A percentile compares a stretch with the other conserved stretches of the same genome.
Conservation (phyloP, 768 basidiomycete species). For the Fistulinella prunicolor region DNA sequence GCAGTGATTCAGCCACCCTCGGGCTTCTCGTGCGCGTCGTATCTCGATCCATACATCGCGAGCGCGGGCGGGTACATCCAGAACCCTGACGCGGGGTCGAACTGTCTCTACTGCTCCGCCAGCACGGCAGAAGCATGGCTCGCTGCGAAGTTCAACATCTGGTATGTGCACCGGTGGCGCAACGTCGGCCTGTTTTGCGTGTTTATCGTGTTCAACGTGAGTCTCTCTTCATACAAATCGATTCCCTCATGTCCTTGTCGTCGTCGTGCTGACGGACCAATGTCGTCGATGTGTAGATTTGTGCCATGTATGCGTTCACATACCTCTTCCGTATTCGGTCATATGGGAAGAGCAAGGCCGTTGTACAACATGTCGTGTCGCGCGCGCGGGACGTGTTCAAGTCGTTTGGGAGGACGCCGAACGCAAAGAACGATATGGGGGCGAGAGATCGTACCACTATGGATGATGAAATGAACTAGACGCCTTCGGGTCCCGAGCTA, state of each 20-base stretch:
- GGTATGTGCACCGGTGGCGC: conserved; percentile 49
- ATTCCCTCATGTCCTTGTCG: not conserved
- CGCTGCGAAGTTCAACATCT: conserved; percentile 50
- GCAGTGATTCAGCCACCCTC: conserved; percentile 48
- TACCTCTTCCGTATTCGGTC: conserved; percentile 53
- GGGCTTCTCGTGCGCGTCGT: conserved; percentile 46
- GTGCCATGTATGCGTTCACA: conserved; percentile 47
- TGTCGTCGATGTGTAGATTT: conserved; percentile 33
- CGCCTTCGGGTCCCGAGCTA: no score
- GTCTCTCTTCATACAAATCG: no score
- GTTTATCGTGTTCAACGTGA: conserved; percentile 43
- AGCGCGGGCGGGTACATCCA: conserved; percentile 47
- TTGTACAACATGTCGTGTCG: not conserved
- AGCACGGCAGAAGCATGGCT: conserved; percentile 56
- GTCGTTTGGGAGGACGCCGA: not conserved
- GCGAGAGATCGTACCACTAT: not conserved
- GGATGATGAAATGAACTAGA: no score
- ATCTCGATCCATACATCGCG: conserved; percentile 41
- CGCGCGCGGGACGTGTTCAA: not conserved
- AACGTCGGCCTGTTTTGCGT: conserved; percentile 46
- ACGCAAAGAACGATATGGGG: not conserved
- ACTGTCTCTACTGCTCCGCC: conserved; percentile 55
- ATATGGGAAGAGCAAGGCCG: conserved; percentile 11
- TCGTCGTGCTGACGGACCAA: conserved; percentile 1
- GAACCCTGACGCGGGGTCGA: conserved; percentile 35